Base-by-base conservation (phyloP, 2,329 filamentous ascomycete genomes). In the Phialemonium atrogriseum region DNA sequence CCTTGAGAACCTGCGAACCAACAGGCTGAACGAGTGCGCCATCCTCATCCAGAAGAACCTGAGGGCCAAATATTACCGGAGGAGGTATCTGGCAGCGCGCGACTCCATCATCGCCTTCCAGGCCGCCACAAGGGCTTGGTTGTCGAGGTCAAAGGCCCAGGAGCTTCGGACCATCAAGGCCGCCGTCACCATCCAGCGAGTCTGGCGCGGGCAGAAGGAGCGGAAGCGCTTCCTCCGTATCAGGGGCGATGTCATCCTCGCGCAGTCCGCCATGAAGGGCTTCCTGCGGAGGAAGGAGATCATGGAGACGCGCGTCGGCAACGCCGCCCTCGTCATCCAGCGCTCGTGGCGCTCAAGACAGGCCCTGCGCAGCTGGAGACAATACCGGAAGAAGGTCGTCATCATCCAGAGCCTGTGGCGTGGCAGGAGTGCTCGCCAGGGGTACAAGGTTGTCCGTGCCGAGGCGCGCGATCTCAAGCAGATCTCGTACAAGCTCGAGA, bases 41-140 rank as follows among this genome's bases (percentile, higher is more conserved):
- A 84, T 94, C 47, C 84, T 98, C 78, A 98, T 98, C 35, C 91
- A 98, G 60, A 98, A 98, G 78, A 98, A 98, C 52, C 64, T 98
- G 34, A 83, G 80, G 42, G 87, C 86, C 55, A 94, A 94, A 60
- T 96, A 94, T 63, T 95, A 95, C 61, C 80, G 91, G 36, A 82
- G 82, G 47, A 84, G 82, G 49, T 98, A 94, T 55, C 70, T 98
- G 25, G 84, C 91, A 43, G 86, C 87, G 33, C 78, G 89, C 30
- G 73, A 82, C 36, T 78, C 87, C 13, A 80, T 98, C 42, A 69
- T 94, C 40, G 66, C 70, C 26, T 80, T 88, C 41, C 91, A 98
- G 59, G 74, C 89, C 27, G 68, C 80, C 35, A 72, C 78, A 40
- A 73, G 91, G 49, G 89, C 82, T 21, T 81, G 80, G 58, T 68